Evolutionary conservation across 495 filamentous ascomycete species (phyloP).

Genomic region (Terfezia boudieri): DNA sequence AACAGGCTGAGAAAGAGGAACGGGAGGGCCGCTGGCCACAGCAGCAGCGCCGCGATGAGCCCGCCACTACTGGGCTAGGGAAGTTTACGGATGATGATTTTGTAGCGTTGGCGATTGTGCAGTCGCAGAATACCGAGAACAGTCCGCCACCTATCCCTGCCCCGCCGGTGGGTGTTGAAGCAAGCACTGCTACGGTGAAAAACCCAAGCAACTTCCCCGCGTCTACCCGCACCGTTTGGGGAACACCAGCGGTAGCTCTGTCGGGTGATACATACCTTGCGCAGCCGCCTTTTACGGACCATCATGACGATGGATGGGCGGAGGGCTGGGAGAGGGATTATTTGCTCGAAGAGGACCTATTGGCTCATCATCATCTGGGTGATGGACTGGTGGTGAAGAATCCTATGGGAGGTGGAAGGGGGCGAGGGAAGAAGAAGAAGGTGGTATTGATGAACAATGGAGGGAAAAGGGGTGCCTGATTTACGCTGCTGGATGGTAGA

Average conservation of each 20-base stretch:
- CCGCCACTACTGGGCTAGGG: constrained; percentile 8
- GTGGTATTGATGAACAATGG: constrained; percentile 20
- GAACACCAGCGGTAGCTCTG: constrained; percentile 2
- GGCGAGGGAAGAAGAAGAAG: constrained; percentile 14
- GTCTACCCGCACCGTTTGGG: constrained; percentile 12
- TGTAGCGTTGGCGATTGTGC: constrained; percentile 5
- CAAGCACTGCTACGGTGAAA: background rate
- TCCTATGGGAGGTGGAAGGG: background rate
- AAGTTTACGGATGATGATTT: constrained; percentile 20
- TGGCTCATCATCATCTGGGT: background rate
- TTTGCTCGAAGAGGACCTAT: constrained; percentile 5
- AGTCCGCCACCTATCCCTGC: background rate
- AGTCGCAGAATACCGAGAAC: background rate
- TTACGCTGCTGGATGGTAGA: too few species aligned
- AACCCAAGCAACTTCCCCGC: background rate
- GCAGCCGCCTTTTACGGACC: background rate
- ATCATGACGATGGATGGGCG: constrained; percentile 10
- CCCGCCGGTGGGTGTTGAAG: background rate
- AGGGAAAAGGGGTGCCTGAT: constrained; percentile 15
- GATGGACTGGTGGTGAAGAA: background rate
- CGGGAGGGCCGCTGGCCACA: constrained; percentile 24
- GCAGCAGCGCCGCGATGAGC: constrained; percentile 1
- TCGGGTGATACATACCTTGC: background rate
- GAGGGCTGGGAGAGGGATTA: constrained; percentile 12
- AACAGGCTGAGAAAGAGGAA: constrained; percentile 68